Evolutionary conservation across 2,329 filamentous ascomycete genomes (phyloP).

Genomic region (Alternaria incomplexa): DNA sequence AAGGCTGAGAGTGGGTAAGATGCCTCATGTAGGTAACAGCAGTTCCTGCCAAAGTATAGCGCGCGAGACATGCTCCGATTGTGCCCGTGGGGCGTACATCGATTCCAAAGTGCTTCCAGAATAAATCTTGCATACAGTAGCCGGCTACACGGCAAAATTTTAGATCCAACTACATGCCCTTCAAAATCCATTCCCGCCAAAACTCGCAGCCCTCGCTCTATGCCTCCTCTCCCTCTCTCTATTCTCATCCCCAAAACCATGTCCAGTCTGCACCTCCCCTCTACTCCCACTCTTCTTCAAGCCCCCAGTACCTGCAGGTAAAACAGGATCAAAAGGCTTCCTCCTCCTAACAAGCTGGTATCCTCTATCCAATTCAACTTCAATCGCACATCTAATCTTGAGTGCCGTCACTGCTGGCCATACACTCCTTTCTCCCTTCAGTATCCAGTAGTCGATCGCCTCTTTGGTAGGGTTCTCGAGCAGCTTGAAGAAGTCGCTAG

Average conservation of each 20-base stretch:
- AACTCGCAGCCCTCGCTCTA: constrained; percentile 37
- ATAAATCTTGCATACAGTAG: not conserved
- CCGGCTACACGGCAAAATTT: not conserved
- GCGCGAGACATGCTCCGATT: not conserved
- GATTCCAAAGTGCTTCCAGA: not conserved
- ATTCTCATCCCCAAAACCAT: constrained; percentile 16
- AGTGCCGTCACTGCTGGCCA: constrained; percentile 89
- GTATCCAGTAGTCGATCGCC: constrained; percentile 83
- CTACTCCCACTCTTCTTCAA: constrained; percentile 33
- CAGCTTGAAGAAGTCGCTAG: constrained; percentile 75
- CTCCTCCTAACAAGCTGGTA: constrained; percentile 77
- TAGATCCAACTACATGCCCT: not conserved
- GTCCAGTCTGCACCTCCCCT: constrained; percentile 21
- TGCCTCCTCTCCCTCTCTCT: constrained; percentile 6
- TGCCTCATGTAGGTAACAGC: not conserved
- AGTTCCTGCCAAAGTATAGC: not conserved
- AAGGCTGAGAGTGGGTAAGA: constrained; percentile 12
- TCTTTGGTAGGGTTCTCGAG: constrained; percentile 82
- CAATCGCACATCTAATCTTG: constrained; percentile 80
- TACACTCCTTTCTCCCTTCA: constrained; percentile 82
- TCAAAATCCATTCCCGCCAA: constrained; percentile 24
- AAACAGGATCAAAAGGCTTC: constrained; percentile 48
- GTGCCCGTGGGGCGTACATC: not conserved
- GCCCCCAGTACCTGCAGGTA: constrained; percentile 10
- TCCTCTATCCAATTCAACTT: constrained; percentile 84